Evolutionary conservation across 345 rosid genomes (phyloP).

Genomic region (Rhodamnia rubescens): DNA sequence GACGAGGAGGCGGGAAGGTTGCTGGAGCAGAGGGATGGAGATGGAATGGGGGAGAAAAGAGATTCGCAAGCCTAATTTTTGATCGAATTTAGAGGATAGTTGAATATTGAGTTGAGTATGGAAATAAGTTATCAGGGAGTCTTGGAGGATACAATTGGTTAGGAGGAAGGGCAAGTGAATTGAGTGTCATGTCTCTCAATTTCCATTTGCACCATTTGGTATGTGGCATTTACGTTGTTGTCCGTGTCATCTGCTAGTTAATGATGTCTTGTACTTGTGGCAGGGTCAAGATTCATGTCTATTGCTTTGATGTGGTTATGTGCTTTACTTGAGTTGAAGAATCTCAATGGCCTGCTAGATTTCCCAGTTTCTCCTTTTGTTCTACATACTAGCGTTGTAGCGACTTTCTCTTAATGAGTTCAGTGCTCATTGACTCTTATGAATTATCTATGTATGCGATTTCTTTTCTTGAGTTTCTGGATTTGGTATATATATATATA

Average conservation of each 20-base stretch:
- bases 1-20: constrained; percentile 84
- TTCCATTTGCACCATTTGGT: constrained; percentile 15
- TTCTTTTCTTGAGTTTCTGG: not conserved
- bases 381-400: not conserved
- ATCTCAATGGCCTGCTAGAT: constrained; percentile 17
- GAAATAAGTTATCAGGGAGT: constrained; percentile 5
- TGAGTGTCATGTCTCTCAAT: not conserved
- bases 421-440: not conserved
- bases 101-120: not conserved
- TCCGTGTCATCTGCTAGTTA: not conserved
- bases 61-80: constrained; percentile 42
- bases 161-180: not conserved
- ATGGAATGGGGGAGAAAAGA: constrained; percentile 36
- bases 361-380: not conserved
- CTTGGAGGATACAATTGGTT: not conserved
- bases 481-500: not conserved
- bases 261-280: not conserved
- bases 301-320: not conserved
- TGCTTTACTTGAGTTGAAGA: constrained; percentile 19
- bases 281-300: constrained; percentile 12
- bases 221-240: not conserved
- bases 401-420: not conserved
- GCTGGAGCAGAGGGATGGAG: constrained; percentile 73
- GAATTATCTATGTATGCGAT: not conserved
- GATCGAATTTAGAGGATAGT: not conserved